Evolutionary conservation across 2,329 filamentous ascomycete species (phyloP).

Genomic region (Penicillium decumbens): DNA sequence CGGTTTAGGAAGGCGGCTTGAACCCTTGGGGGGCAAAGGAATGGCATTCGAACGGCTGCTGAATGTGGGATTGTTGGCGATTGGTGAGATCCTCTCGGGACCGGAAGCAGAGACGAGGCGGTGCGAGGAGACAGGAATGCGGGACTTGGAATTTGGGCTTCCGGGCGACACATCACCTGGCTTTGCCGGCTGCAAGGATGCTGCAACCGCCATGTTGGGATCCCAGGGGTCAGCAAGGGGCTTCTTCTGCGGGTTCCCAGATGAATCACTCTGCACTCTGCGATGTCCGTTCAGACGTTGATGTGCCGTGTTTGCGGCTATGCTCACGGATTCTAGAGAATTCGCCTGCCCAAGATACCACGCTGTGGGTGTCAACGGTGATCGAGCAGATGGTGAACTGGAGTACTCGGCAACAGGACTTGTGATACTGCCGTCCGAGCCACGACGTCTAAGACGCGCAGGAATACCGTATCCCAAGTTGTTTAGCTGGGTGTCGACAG

Average conservation of each 20-base stretch:
- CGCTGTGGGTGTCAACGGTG: conserved; percentile 62
- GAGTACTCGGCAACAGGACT: conserved; percentile 45
- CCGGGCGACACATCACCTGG: conserved; percentile 24
- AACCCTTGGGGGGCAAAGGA: conserved; percentile 37
- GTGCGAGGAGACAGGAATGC: conserved; percentile 44
- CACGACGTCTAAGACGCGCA: conserved; percentile 53
- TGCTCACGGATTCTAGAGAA: conserved; percentile 41
- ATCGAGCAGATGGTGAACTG: conserved; percentile 43
- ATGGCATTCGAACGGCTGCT: conserved; percentile 27
- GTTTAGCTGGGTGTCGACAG: conserved; percentile 52
- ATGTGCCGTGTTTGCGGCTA: conserved; percentile 17
- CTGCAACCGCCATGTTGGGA: conserved; percentile 34
- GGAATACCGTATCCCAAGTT: conserved; percentile 57
- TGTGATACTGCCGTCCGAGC: conserved; percentile 66
- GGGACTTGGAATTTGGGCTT: conserved; percentile 39
- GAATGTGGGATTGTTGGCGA: conserved; percentile 33
- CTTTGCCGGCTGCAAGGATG: conserved; percentile 27
- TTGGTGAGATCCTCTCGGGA: conserved; percentile 38
- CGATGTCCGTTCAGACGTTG: conserved; percentile 27
- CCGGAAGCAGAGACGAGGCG: conserved; percentile 39
- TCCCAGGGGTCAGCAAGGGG: conserved; percentile 28
- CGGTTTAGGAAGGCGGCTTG: conserved; percentile 41
- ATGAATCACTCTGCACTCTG: conserved; percentile 55
- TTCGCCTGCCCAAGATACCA: conserved; percentile 55
- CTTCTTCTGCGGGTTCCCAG: conserved; percentile 32